Evolutionary conservation across 2,329 filamentous ascomycete species (phyloP).

Genomic region (Neodidymelliopsis sp.): DNA sequence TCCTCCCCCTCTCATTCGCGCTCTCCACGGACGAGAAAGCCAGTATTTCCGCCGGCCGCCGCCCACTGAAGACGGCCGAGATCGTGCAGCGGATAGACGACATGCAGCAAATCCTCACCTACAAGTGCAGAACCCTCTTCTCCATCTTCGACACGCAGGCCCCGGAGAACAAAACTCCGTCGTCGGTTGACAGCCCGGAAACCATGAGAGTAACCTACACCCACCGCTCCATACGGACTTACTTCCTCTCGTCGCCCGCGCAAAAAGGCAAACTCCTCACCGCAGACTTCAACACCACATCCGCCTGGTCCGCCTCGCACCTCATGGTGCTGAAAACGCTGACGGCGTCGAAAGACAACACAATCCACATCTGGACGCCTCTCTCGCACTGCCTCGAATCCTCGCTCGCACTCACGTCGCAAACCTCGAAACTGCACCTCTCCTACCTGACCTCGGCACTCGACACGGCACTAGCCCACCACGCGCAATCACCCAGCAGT

Average conservation of each 20-base stretch:
- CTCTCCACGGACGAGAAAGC: slow-evolving; percentile 28
- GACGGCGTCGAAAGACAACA: slow-evolving; percentile 6
- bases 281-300: slow-evolving; percentile 22
- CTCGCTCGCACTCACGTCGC: slow-evolving; percentile 24
- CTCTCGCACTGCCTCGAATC: slow-evolving; percentile 31
- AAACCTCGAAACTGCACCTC: slow-evolving; percentile 26
- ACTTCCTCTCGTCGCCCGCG: slow-evolving; percentile 25
- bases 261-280: slow-evolving; percentile 14
- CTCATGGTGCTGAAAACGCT: slow-evolving; percentile 36
- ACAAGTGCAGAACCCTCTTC: slow-evolving; percentile 32
- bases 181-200: slow-evolving; percentile 3
- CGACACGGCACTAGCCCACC: slow-evolving; percentile 22
- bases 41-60: slow-evolving; percentile 27
- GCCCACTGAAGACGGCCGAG: slow-evolving; percentile 28
- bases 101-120: slow-evolving; percentile 27
- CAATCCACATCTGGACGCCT: slow-evolving; percentile 27
- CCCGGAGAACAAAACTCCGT: slow-evolving; percentile 5
- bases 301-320: slow-evolving; percentile 36
- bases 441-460: slow-evolving; percentile 33
- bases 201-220: slow-evolving; percentile 35
- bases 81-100: slow-evolving; percentile 24
- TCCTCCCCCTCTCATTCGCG: slow-evolving; percentile 38
- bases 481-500: slow-evolving; percentile 2
- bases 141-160: slow-evolving; percentile 28
- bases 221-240: slow-evolving; percentile 35